Evolutionary conservation across 352 stramenopile genomes (phyloP).

Genomic region (Vaucheria bursata): DNA sequence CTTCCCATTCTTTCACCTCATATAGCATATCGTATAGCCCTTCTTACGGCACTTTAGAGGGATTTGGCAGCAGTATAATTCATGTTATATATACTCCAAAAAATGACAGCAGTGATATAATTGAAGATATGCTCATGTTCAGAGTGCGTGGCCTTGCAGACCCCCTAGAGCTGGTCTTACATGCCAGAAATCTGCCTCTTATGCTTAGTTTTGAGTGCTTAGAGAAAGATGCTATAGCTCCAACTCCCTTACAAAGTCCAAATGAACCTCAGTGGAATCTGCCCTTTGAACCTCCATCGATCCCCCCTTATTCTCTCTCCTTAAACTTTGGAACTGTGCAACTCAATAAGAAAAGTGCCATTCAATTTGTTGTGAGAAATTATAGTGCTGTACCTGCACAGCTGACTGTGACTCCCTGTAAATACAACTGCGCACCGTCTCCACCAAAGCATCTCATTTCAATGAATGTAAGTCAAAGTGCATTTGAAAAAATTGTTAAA

Average conservation of each 20-base stretch:
- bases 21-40: not conserved
- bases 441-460: conserved; percentile 14
- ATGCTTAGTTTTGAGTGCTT: conserved; percentile 33
- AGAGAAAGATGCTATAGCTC: not conserved
- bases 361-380: conserved; percentile 47
- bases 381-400: conserved; percentile 44
- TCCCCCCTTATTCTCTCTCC: not conserved
- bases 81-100: not conserved
- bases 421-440: conserved; percentile 14
- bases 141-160: conserved; percentile 44
- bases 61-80: not conserved
- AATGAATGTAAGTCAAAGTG: conserved; percentile 25
- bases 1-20: not conserved
- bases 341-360: conserved; percentile 33
- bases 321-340: conserved; percentile 39
- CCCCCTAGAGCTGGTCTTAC: conserved; percentile 42
- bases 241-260: not conserved
- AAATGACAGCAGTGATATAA: not conserved
- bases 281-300: not conserved
- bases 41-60: not conserved
- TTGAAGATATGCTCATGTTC: conserved; percentile 50
- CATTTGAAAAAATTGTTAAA: conserved; percentile 20
- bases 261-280: not conserved
- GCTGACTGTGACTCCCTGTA: conserved; percentile 9
- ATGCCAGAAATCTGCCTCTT: conserved; percentile 31